These are phyloP conservation scores for Xylaria castorea DNA, from an alignment of 495 filamentous ascomycete species.

Conservation along the genomic window DNA sequence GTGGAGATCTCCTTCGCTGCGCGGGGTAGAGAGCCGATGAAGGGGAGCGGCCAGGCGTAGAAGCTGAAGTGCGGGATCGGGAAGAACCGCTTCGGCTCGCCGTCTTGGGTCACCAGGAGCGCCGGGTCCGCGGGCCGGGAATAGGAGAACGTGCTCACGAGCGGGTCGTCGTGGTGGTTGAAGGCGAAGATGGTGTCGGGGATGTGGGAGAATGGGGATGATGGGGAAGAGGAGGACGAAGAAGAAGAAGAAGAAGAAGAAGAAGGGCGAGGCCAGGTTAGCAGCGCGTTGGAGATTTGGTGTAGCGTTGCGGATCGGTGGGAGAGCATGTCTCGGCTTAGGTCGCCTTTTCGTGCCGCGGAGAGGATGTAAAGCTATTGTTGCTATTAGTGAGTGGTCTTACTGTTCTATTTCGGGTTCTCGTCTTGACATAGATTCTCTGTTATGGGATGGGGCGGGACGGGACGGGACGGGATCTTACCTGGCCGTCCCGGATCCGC, in stretches of 20 bases:
- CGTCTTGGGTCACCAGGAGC: slow-evolving; percentile 44
- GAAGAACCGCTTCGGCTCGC: slow-evolving; percentile 58
- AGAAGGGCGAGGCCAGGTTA: slow-evolving; percentile 44
- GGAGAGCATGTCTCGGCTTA: slow-evolving; percentile 50
- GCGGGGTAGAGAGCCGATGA: slow-evolving; percentile 64
- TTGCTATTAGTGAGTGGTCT: not conserved
- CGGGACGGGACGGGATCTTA: slow-evolving; percentile 23
- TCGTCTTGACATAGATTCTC: not conserved
- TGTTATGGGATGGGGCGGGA: not conserved
- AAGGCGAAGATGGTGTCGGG: slow-evolving; percentile 66
- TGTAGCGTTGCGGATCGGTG: slow-evolving; percentile 45
- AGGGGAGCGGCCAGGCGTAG: slow-evolving; percentile 73
- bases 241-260: no score
- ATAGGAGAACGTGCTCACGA: slow-evolving; percentile 39
- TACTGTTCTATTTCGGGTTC: not conserved
- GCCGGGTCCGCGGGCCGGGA: slow-evolving; percentile 48
- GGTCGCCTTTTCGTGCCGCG: slow-evolving; percentile 45
- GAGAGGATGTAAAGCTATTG: slow-evolving; percentile 52
- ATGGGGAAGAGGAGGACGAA: no score
- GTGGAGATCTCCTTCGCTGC: slow-evolving; percentile 54
- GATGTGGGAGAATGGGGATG: slow-evolving; percentile 36
- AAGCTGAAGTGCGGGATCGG: slow-evolving; percentile 82
- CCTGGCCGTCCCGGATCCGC: slow-evolving; percentile 52
- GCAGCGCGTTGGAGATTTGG: slow-evolving; percentile 52
- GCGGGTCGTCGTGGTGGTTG: slow-evolving; percentile 45